Conservation (phyloP, 352 stramenopile genomes). For the Achlya hypogyna region DNA sequence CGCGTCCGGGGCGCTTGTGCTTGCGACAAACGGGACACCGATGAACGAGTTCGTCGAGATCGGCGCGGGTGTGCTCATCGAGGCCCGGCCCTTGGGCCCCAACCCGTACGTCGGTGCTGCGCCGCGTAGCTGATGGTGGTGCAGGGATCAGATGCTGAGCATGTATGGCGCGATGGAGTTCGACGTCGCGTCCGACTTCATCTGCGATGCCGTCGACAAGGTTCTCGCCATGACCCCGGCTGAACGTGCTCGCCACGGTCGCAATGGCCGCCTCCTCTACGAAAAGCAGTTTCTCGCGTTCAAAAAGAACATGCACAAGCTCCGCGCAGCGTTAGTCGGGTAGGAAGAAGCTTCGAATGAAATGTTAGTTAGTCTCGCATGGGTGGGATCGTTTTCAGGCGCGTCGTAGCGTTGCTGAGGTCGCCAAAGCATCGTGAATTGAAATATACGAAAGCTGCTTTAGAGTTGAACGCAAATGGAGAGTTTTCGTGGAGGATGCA, state of each 20-base stretch:
- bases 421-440: no score
- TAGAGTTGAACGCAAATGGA: no score
- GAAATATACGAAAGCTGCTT: no score
- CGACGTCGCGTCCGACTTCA: slow-evolving; percentile 25
- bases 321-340: neutral
- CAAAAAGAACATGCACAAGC: neutral
- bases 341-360: neutral
- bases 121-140: neutral
- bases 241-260: neutral
- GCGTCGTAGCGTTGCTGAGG: no score
- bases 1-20: slow-evolving; percentile 54
- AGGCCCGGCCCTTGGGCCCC: slow-evolving; percentile 19
- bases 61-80: slow-evolving; percentile 58
- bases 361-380: no score
- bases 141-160: neutral
- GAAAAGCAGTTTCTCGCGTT: neutral
- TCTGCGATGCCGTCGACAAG: slow-evolving; percentile 46
- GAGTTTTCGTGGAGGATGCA: no score
- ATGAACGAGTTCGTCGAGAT: slow-evolving; percentile 83
- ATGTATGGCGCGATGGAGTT: neutral
- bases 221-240: slow-evolving; percentile 38
- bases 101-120: neutral
- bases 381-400: no score
- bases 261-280: neutral
- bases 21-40: slow-evolving; percentile 67